phyloP scores from a whole-genome alignment of 2,329 filamentous ascomycete genomes.

The Whalleya microplaca region DNA sequence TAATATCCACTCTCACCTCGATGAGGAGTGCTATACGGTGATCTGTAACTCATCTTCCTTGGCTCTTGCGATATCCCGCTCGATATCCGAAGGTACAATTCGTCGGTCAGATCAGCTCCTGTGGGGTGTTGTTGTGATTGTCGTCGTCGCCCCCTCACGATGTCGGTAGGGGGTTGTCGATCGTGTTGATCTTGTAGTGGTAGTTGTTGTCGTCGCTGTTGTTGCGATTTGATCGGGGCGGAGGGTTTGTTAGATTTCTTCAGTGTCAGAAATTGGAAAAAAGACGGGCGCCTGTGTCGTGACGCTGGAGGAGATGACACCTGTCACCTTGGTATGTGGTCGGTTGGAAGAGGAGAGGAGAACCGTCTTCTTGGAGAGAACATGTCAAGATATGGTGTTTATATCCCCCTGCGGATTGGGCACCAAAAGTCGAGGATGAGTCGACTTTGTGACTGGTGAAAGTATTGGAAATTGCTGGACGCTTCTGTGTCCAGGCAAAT shows the following conservation, averaged over 20 bases:
- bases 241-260: too few species aligned
- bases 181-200: not conserved
- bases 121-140: constrained; percentile 14
- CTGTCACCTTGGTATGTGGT: constrained; percentile 66
- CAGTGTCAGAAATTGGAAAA: not conserved
- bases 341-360: constrained; percentile 60
- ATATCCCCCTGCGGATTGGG: constrained; percentile 43
- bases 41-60: constrained; percentile 47
- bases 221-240: constrained; percentile 7
- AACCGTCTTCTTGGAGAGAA: constrained; percentile 58
- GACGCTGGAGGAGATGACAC: constrained; percentile 50
- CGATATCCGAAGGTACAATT: constrained; percentile 33
- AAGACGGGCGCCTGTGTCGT: constrained; percentile 50
- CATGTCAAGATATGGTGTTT: constrained; percentile 54
- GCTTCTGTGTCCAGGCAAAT: constrained; percentile 40
- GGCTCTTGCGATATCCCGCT: constrained; percentile 39
- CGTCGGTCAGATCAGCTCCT: constrained; percentile 24
- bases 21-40: constrained; percentile 53
- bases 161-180: too few species aligned
- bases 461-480: constrained; percentile 45
- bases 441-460: constrained; percentile 39
- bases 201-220: constrained; percentile 16
- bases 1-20: constrained; percentile 49
- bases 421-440: constrained; percentile 43
- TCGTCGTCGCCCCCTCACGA: not conserved